Conservation (phyloP, 108 stramenopile species). For the Pseudonitzschia delicatissima region DNA sequence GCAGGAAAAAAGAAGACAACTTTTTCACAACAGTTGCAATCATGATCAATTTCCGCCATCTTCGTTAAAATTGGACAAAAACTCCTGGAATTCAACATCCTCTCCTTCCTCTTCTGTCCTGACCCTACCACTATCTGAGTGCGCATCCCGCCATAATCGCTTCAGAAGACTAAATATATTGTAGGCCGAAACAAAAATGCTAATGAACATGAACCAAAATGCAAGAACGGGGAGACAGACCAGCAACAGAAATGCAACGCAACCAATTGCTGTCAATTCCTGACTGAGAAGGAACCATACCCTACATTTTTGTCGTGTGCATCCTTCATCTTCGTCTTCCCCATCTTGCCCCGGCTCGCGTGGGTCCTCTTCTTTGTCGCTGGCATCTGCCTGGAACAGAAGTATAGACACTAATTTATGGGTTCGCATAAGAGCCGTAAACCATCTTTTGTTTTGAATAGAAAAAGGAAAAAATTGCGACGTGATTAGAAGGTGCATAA, state of each 20-base stretch:
- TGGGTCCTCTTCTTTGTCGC: slow-evolving; percentile 18
- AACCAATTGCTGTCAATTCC: slow-evolving; percentile 23
- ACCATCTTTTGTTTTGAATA: too few species aligned
- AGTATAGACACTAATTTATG: slow-evolving; percentile 24
- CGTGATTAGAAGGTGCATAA: background rate
- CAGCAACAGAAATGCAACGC: slow-evolving; percentile 29
- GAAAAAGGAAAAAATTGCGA: background rate
- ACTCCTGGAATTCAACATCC: slow-evolving; percentile 36
- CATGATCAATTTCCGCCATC: too few species aligned
- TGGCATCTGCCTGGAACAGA: slow-evolving; percentile 25
- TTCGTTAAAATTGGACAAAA: slow-evolving; percentile 26
- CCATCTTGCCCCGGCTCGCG: background rate
- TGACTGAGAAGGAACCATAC: slow-evolving; percentile 32
- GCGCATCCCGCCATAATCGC: slow-evolving; percentile 29
- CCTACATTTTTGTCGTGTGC: slow-evolving; percentile 23
- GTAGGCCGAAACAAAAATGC: slow-evolving; percentile 10
- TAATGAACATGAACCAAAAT: slow-evolving; percentile 33
- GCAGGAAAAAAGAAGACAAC: too few species aligned
- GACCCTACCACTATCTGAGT: background rate
- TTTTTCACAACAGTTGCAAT: too few species aligned
- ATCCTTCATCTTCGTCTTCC: slow-evolving; percentile 10
- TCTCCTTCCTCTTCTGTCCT: slow-evolving; percentile 4
- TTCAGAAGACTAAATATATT: slow-evolving; percentile 17
- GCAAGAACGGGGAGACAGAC: slow-evolving; percentile 35
- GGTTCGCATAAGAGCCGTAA: slow-evolving; percentile 23